Conservation (phyloP, 2,329 filamentous ascomycete genomes). For the Claviceps sp. region DNA sequence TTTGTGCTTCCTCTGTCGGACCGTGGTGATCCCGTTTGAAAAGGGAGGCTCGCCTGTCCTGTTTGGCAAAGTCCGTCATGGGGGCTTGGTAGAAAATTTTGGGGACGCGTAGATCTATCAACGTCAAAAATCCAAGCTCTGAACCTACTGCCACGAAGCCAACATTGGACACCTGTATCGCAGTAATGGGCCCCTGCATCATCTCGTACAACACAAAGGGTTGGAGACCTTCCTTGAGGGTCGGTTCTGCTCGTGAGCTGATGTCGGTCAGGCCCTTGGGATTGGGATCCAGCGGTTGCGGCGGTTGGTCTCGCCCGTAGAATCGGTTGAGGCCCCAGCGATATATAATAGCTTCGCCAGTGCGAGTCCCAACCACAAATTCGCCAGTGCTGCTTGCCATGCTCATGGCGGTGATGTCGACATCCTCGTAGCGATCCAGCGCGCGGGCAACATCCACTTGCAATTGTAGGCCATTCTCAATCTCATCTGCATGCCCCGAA, state of each 20-base stretch:
- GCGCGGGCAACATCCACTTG: conserved; percentile 81
- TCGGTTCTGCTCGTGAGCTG: conserved; percentile 53
- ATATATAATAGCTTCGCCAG: conserved; percentile 79
- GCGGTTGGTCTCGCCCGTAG: conserved; percentile 46
- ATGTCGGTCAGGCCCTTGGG: conserved; percentile 66
- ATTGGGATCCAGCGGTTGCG: conserved; percentile 38
- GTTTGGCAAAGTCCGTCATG: conserved; percentile 59
- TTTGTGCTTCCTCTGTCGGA: conserved; percentile 24
- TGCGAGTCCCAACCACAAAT: conserved; percentile 65
- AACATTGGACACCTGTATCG: conserved; percentile 74
- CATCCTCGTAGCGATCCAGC: conserved; percentile 61
- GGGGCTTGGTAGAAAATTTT: conserved; percentile 66
- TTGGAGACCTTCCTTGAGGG: conserved; percentile 65
- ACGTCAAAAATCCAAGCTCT: conserved; percentile 63
- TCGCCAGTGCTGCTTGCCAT: conserved; percentile 74
- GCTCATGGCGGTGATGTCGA: conserved; percentile 67
- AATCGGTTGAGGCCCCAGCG: conserved; percentile 74
- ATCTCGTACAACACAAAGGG: conserved; percentile 74
- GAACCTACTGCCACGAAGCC: conserved; percentile 85
- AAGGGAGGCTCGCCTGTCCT: conserved; percentile 66
- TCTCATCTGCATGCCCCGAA: conserved; percentile 77
- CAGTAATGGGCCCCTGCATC: conserved; percentile 68
- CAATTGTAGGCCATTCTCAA: conserved; percentile 70
- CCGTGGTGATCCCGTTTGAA: conserved; percentile 29
- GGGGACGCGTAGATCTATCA: conserved; percentile 82